Evolutionary conservation across 371 early-diverging fungal genomes (phyloP).

Genomic region (Mucor ambiguus): DNA sequence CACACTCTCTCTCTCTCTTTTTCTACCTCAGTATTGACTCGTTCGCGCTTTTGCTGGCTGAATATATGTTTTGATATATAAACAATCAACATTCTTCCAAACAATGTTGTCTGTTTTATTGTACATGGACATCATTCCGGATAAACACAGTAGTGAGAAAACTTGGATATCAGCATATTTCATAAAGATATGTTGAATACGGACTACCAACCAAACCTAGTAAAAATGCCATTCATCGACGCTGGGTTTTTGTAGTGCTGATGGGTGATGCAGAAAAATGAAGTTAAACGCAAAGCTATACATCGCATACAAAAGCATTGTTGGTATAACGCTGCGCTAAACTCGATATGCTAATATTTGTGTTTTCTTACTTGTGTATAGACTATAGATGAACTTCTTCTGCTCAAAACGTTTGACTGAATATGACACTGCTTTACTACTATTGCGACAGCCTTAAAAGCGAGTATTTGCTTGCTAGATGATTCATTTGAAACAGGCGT

Average conservation of each 20-base stretch:
- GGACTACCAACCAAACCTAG: background rate
- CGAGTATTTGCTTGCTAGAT: too few species aligned
- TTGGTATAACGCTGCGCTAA: background rate
- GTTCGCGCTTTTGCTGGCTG: background rate
- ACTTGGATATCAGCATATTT: background rate
- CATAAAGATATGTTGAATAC: background rate
- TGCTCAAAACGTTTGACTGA: too few species aligned
- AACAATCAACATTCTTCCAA: background rate
- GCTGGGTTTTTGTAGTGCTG: background rate
- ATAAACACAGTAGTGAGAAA: background rate
- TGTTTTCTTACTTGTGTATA: too few species aligned
- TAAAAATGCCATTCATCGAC: background rate
- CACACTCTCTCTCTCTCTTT: too few species aligned
- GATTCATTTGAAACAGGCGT: too few species aligned
- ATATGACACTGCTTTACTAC: too few species aligned
- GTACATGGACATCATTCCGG: background rate
- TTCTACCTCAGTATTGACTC: too few species aligned
- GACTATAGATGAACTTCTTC: too few species aligned
- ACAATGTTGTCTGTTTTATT: conserved; percentile 6
- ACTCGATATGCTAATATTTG: too few species aligned
- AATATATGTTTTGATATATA: background rate
- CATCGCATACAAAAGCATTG: background rate
- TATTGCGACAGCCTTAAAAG: too few species aligned
- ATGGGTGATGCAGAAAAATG: background rate
- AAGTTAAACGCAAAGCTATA: background rate